Evolutionary conservation across 345 rosid genomes (phyloP).

Genomic region (Rhodamnia rubescens): DNA sequence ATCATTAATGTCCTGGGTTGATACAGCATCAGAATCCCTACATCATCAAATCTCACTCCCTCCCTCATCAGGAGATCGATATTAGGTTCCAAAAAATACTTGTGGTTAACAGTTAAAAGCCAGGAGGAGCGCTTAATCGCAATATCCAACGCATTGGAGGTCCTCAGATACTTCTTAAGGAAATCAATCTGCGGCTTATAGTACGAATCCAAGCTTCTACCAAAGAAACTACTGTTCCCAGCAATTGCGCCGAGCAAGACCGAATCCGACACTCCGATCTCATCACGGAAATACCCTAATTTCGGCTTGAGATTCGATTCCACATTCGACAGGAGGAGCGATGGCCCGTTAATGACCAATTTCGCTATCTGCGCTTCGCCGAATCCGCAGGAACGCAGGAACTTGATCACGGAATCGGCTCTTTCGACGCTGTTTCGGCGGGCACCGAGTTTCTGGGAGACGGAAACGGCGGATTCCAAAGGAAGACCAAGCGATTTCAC

Average conservation of each 20-base stretch:
- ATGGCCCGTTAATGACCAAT: constrained; percentile 3
- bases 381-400: constrained; percentile 7
- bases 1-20: background rate
- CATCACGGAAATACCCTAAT: background rate
- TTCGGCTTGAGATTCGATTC: constrained; percentile 9
- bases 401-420: background rate
- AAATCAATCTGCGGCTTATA: constrained; percentile 5
- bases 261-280: constrained; percentile 6
- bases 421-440: background rate
- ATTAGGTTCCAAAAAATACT: constrained; percentile 1
- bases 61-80: background rate
- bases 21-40: background rate
- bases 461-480: constrained; percentile 4
- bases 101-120: background rate
- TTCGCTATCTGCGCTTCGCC: constrained; percentile 4
- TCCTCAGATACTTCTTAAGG: background rate
- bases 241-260: constrained; percentile 3
- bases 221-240: background rate
- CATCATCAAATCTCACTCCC: background rate
- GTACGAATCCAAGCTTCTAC: background rate
- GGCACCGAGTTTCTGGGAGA: background rate
- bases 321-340: background rate
- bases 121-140: constrained; percentile 3
- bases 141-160: background rate
- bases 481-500: constrained; percentile 16